Evolutionary conservation across 2,329 filamentous ascomycete genomes (phyloP).

Genomic region (Neopestalotiopsis sp.): DNA sequence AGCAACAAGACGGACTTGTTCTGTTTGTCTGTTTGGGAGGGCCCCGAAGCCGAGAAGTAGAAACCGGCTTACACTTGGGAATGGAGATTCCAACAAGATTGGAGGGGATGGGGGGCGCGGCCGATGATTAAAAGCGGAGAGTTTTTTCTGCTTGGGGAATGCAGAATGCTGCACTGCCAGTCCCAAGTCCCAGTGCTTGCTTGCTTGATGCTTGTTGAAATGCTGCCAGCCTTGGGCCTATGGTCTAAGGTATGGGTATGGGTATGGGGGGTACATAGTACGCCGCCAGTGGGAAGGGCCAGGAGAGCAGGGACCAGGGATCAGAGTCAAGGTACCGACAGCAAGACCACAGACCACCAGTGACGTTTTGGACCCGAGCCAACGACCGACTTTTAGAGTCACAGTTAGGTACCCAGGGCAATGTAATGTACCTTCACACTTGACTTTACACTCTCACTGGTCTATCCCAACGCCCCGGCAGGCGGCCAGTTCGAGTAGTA

Average conservation of each 20-base stretch:
- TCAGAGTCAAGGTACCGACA: neutral
- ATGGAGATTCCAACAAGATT: constrained; percentile 17
- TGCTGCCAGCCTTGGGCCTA: neutral
- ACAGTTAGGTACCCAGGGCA: neutral
- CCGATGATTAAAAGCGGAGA: constrained; percentile 14
- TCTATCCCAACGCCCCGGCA: neutral
- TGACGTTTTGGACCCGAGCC: constrained; percentile 16
- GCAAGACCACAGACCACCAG: neutral
- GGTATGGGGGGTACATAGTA: too few species aligned
- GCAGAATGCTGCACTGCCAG: neutral
- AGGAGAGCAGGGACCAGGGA: neutral
- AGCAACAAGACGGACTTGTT: neutral
- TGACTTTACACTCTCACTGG: too few species aligned
- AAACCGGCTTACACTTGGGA: constrained; percentile 8
- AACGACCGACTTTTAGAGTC: constrained; percentile 1
- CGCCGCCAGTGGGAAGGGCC: too few species aligned
- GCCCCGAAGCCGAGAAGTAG: constrained; percentile 7
- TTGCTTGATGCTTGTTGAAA: neutral
- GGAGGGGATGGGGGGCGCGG: constrained; percentile 10
- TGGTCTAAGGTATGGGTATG: too few species aligned
- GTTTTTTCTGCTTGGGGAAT: neutral
- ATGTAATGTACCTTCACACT: too few species aligned
- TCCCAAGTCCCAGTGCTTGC: too few species aligned
- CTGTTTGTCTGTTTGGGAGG: neutral
- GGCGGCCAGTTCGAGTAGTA: neutral